These are phyloP conservation scores for Aspergillus carbonarius DNA, from an alignment of 2,329 filamentous ascomycete genomes.

Conservation along the genomic window DNA sequence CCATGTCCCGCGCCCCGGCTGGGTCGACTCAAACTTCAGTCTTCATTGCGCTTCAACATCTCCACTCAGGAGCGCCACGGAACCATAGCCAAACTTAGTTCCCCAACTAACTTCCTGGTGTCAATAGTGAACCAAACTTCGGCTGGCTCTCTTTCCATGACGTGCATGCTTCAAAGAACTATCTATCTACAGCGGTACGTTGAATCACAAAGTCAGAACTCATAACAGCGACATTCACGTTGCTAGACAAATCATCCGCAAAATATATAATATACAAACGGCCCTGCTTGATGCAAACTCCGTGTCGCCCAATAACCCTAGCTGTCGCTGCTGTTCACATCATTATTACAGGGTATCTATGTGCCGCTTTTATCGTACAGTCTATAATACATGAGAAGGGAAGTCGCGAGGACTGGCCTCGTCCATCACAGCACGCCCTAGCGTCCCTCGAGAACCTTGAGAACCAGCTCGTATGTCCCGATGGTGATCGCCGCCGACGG, in stretches of 20 bases:
- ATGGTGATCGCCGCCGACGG: conserved; percentile 39
- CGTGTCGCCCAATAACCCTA: background rate
- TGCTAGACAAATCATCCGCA: background rate
- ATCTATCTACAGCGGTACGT: too few relatives aligned
- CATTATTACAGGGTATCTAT: conserved; percentile 9
- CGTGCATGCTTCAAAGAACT: too few relatives aligned
- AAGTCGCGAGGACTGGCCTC: background rate
- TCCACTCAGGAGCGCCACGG: background rate
- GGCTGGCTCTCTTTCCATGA: background rate
- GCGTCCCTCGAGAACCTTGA: conserved; percentile 21
- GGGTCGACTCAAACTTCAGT: background rate
- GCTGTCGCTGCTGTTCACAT: background rate
- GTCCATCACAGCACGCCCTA: background rate
- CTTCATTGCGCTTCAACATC: background rate
- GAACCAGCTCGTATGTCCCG: conserved; percentile 40
- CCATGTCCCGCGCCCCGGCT: background rate
- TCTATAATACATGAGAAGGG: conserved; percentile 8
- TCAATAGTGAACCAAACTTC: background rate
- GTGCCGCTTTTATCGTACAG: conserved; percentile 8
- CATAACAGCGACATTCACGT: background rate
- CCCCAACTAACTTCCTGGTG: background rate
- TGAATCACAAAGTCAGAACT: too few relatives aligned
- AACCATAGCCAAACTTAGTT: background rate
- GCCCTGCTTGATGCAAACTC: background rate
- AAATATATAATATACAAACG: background rate